phyloP scores from a whole-genome alignment of 805 yeast genomes.

The Blastobotrys terrestris region DNA sequence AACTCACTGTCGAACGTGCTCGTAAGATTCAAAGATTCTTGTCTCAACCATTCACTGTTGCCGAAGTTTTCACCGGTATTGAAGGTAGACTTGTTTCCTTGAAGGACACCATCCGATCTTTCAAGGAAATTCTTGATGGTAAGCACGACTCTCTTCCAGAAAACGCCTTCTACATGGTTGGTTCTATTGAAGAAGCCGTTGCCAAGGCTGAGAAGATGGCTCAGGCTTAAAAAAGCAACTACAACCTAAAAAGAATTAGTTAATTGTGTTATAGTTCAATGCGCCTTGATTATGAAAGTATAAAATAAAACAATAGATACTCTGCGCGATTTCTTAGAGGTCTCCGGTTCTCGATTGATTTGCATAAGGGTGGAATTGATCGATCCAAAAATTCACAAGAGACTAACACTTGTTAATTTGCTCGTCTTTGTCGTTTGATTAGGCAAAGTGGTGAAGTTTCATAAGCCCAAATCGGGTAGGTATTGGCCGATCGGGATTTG shows the following conservation, averaged over 20 bases:
- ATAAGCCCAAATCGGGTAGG: no score
- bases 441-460: no score
- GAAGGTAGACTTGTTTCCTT: slow-evolving; percentile 96
- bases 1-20: slow-evolving; percentile 99
- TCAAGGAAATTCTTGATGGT: slow-evolving; percentile 96
- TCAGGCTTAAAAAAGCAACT: slow-evolving; percentile 15
- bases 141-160: slow-evolving; percentile 99
- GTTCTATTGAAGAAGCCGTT: slow-evolving; percentile 97
- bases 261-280: neutral
- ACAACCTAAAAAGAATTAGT: no score
- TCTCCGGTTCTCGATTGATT: no score
- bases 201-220: slow-evolving; percentile 99
- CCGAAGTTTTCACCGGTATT: slow-evolving; percentile 99
- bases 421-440: no score
- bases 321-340: neutral
- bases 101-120: slow-evolving; percentile 88
- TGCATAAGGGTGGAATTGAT: no score
- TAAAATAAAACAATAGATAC: neutral
- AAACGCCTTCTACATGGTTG: slow-evolving; percentile 99
- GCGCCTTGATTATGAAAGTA: neutral
- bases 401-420: no score
- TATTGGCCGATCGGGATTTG: no score
- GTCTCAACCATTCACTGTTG: slow-evolving; percentile 99
- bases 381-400: no score
- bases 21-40: slow-evolving; percentile 99